Base-by-base conservation (phyloP, 2,329 filamentous ascomycete genomes). In the Onygenales sp. region DNA sequence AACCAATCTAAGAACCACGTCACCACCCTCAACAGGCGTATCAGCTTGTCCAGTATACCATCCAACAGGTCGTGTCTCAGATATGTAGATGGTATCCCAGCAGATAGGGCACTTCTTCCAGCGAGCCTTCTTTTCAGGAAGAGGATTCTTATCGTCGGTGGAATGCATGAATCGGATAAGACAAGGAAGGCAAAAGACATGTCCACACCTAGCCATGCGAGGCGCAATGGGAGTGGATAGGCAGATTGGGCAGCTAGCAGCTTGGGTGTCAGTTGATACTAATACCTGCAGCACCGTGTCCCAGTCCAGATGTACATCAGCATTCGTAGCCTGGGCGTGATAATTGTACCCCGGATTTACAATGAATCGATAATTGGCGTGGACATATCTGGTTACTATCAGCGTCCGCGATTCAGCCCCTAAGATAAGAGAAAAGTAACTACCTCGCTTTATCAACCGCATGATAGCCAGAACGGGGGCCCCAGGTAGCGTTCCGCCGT, bases 51-150 rank as follows among this genome's bases (percentile, higher is more conserved):
- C 92, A 40, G 82, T 81, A 63, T 95, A 96, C 79, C 93, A 96
- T 48, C 91, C 82, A 21, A 96, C 91, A 1, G 93, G 90, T 48
- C 88, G 80, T 21, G 87, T 88, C 58, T 98, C 93, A 7, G 88
- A 86, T n/a, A 91, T 79, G 66, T 93, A 95, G n/a, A 98, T 82
- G 47, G 81, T 84, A 67, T 98, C 93, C 74, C 88, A 93, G 68
- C 93, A 98, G 36, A 98, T 91, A 0, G 93, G 92, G 61, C 93
- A 98, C 67, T 95, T 95, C 74, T 95, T 95, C 81, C 88, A 96
- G 52, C 86, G 79, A 33, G 86, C 76, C 62, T 81, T 85, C 71
- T 85, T 91, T 57, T 85, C 84, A 0, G 78, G 77, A 2, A 74
- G 59, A 8, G 80, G 74, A 54, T 77, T 79, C 7, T 73, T 71